phyloP scores from a whole-genome alignment of 2,329 filamentous ascomycete species.

The Colletotrichum orchidophilum region DNA sequence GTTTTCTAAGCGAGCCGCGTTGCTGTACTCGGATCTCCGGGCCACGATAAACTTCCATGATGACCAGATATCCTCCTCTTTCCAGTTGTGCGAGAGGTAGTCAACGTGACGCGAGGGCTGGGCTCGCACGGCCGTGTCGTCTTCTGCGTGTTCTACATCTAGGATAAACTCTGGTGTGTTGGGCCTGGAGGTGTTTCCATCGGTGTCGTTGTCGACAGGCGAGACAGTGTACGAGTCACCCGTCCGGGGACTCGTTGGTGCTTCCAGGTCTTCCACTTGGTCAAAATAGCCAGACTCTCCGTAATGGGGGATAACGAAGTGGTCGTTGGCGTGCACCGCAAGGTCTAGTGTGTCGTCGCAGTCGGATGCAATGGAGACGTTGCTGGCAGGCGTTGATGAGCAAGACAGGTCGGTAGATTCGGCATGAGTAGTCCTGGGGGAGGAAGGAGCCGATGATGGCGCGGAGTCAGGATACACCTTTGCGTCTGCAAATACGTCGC shows the following conservation, averaged over 20 bases:
- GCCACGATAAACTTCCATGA: constrained; percentile 95
- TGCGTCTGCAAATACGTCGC: constrained; percentile 55
- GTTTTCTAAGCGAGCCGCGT: constrained; percentile 87
- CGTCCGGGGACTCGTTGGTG: constrained; percentile 59
- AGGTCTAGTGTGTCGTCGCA: constrained; percentile 57
- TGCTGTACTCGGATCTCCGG: constrained; percentile 80
- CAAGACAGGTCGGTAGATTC: constrained; percentile 67
- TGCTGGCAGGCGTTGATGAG: constrained; percentile 71
- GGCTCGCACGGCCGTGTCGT: constrained; percentile 79
- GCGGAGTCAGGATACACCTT: constrained; percentile 57
- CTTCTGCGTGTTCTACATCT: constrained; percentile 70
- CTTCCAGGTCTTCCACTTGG: constrained; percentile 58
- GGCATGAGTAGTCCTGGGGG: constrained; percentile 60
- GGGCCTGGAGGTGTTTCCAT: constrained; percentile 62
- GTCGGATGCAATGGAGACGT: constrained; percentile 68
- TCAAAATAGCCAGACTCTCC: constrained; percentile 58
- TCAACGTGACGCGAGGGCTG: constrained; percentile 91
- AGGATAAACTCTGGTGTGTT: constrained; percentile 60
- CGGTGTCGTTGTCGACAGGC: constrained; percentile 62
- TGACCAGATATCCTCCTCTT: constrained; percentile 95
- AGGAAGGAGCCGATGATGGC: constrained; percentile 65
- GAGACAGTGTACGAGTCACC: constrained; percentile 63
- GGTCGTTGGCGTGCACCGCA: constrained; percentile 58
- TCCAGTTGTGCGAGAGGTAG: constrained; percentile 93
- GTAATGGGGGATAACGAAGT: constrained; percentile 56